phyloP scores from a whole-genome alignment of 106 monocot genomes.

The Iris macrosiphon region DNA sequence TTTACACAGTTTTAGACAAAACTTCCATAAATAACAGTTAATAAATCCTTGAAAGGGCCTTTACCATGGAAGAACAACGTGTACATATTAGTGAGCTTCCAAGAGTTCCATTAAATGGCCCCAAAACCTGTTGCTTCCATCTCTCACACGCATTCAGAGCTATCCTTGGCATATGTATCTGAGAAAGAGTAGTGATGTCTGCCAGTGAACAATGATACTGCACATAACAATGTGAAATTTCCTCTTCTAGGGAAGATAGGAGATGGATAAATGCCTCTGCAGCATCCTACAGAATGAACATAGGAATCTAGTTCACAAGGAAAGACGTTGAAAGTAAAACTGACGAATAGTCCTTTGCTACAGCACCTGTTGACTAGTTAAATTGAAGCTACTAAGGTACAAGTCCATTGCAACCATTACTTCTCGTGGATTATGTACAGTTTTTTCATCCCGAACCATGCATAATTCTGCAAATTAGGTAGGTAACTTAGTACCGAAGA shows the following conservation, averaged over 20 bases:
- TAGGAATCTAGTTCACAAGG: background rate
- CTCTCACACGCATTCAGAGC: conserved; percentile 24
- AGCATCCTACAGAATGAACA: conserved; percentile 59
- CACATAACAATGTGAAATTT: conserved; percentile 35
- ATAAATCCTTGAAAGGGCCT: conserved; percentile 3
- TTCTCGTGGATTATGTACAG: conserved; percentile 48
- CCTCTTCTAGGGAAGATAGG: conserved; percentile 66
- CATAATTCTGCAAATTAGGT: conserved; percentile 43
- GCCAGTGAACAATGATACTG: conserved; percentile 36
- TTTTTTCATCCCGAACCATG: conserved; percentile 35
- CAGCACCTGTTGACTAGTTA: conserved; percentile 74
- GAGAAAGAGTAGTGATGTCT: conserved; percentile 36
- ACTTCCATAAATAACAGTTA: background rate
- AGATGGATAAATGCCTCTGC: conserved; percentile 83
- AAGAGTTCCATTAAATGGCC: conserved; percentile 72
- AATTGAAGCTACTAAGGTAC: conserved; percentile 58
- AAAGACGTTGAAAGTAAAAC: background rate
- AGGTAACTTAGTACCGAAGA: background rate
- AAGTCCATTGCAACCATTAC: conserved; percentile 65
- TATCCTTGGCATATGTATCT: conserved; percentile 28
- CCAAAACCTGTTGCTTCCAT: conserved; percentile 49
- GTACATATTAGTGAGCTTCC: conserved; percentile 69
- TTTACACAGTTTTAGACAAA: too few relatives aligned
- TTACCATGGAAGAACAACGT: conserved; percentile 68
- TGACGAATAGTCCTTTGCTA: background rate